Evolutionary conservation across 306 rosid species (phyloP).

Genomic region (Cicer judaicum): DNA sequence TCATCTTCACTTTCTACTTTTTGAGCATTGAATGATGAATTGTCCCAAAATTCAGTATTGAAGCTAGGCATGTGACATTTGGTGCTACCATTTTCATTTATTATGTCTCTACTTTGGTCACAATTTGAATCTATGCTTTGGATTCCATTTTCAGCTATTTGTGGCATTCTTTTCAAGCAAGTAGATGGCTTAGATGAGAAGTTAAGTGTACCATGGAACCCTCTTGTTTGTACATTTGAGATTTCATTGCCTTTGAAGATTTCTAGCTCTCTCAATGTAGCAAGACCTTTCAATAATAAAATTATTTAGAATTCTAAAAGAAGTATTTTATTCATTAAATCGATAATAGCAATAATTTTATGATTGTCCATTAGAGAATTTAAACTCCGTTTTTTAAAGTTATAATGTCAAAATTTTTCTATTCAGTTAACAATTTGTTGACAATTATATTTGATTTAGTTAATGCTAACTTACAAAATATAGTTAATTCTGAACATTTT

Average conservation of each 20-base stretch:
- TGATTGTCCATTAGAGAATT: too few relatives aligned
- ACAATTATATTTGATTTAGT: not conserved
- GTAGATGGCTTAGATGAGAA: slow-evolving; percentile 59
- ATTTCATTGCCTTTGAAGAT: slow-evolving; percentile 49
- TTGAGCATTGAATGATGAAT: slow-evolving; percentile 50
- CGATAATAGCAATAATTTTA: too few relatives aligned
- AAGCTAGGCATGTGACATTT: slow-evolving; percentile 48
- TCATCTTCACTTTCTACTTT: slow-evolving; percentile 67
- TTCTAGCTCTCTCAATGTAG: slow-evolving; percentile 51
- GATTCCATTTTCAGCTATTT: slow-evolving; percentile 62
- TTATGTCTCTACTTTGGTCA: slow-evolving; percentile 45
- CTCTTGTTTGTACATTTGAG: slow-evolving; percentile 33
- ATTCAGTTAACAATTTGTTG: too few relatives aligned
- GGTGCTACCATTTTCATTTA: slow-evolving; percentile 47
- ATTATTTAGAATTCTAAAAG: not conserved
- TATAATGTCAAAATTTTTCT: too few relatives aligned
- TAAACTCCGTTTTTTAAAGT: too few relatives aligned
- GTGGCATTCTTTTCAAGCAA: slow-evolving; percentile 55
- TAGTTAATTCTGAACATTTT: not conserved
- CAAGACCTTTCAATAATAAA: slow-evolving; percentile 55
- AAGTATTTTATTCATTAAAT: not conserved
- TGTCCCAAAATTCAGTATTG: slow-evolving; percentile 64
- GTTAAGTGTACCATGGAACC: slow-evolving; percentile 39
- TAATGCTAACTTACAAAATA: slow-evolving; percentile 8
- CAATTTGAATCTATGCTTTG: slow-evolving; percentile 45